Percentiles rank a stretch among this genome's conserved stretches.
phyloP scores from a whole-genome alignment of 352 stramenopile species.

The Phytopythium helicoides region DNA sequence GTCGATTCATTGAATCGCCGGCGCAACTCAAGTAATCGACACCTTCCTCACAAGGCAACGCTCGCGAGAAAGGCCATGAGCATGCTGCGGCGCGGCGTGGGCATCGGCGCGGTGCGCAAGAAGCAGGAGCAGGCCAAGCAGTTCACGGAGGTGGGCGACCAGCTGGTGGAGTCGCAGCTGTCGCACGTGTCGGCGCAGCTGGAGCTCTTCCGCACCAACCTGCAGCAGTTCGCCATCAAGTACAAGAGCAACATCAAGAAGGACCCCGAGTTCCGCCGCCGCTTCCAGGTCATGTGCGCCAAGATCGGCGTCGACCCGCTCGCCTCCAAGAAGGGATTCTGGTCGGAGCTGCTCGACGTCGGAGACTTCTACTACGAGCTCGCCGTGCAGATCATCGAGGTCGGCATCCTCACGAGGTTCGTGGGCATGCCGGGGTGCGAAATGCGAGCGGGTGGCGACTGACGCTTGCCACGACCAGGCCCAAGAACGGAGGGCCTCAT shows the following conservation, averaged over 20 bases:
- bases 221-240: constrained; percentile 92
- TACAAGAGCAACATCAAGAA: constrained; percentile 96
- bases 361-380: constrained; percentile 99
- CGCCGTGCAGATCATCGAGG: constrained; percentile 98
- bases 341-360: constrained; percentile 96
- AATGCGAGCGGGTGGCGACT: background rate
- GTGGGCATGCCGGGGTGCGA: background rate
- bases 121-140: constrained; percentile 87
- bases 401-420: constrained; percentile 93
- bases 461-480: too few relatives aligned
- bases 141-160: constrained; percentile 81
- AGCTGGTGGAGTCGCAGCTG: constrained; percentile 80
- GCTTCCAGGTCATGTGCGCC: constrained; percentile 96
- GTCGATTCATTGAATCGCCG: constrained; percentile 13
- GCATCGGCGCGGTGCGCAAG: constrained; percentile 85
- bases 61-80: constrained; percentile 9
- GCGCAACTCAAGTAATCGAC: constrained; percentile 7
- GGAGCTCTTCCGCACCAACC: constrained; percentile 88
- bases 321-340: constrained; percentile 97
- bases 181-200: constrained; percentile 82
- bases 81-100: constrained; percentile 71
- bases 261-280: constrained; percentile 92
- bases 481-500: constrained; percentile 85
- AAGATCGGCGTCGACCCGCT: constrained; percentile 97
- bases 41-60: background rate